Evolutionary conservation across 345 rosid genomes (phyloP).

Genomic region (Salix koriyanagi): DNA sequence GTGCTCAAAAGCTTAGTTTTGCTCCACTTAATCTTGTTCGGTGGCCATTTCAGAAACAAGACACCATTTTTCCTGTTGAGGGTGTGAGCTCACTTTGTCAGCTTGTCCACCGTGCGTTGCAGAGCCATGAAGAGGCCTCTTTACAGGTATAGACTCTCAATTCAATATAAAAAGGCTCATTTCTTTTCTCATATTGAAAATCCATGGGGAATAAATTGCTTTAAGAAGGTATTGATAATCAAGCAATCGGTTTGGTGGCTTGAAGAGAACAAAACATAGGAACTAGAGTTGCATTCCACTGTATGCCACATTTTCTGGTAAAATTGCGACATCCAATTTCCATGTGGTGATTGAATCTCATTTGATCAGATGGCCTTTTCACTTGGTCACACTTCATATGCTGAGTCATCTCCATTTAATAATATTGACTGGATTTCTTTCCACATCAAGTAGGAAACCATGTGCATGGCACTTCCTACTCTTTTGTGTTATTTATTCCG

Average conservation of each 20-base stretch:
- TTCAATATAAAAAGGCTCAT: neutral
- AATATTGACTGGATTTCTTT: neutral
- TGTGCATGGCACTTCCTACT: too few relatives aligned
- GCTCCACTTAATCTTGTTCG: slow-evolving; percentile 64
- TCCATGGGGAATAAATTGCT: neutral
- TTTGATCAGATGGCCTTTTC: too few relatives aligned
- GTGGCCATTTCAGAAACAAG: slow-evolving; percentile 75
- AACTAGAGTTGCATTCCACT: too few relatives aligned
- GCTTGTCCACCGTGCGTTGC: slow-evolving; percentile 68
- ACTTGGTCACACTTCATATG: too few relatives aligned
- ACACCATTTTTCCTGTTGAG: slow-evolving; percentile 67
- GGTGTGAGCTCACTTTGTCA: slow-evolving; percentile 74
- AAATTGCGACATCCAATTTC: too few relatives aligned
- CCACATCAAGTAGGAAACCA: too few relatives aligned
- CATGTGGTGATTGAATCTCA: too few relatives aligned
- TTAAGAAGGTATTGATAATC: neutral
- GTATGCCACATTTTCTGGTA: too few relatives aligned
- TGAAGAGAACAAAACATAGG: too few relatives aligned
- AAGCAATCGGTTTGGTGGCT: too few relatives aligned
- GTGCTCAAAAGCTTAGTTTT: slow-evolving; percentile 54
- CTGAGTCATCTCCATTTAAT: neutral
- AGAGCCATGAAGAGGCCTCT: slow-evolving; percentile 73
- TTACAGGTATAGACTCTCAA: slow-evolving; percentile 53
- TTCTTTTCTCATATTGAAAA: too few relatives aligned
- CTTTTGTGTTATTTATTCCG: neutral